These are phyloP conservation scores for Laetiporus sulphureus DNA, from an alignment of 1,284 basidiomycete species.

Conservation along the genomic window DNA sequence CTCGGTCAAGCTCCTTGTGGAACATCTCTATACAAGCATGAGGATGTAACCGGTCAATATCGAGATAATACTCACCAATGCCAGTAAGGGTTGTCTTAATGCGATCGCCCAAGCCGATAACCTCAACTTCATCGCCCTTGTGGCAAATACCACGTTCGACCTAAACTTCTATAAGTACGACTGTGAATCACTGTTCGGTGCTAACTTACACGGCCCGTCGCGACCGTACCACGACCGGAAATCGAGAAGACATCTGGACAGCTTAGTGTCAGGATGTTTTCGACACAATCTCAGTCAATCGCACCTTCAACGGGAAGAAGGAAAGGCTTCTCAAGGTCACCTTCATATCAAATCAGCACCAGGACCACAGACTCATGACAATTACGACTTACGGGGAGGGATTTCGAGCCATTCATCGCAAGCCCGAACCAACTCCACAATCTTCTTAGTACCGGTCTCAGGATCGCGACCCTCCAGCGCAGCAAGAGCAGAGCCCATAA, in stretches of 20 bases:
- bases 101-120: slow-evolving; percentile 80
- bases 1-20: slow-evolving; percentile 98
- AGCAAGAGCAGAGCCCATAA: slow-evolving; percentile 95
- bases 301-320: slow-evolving; percentile 88
- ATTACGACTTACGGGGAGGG: slow-evolving; percentile 65
- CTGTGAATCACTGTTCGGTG: background rate
- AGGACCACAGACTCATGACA: background rate
- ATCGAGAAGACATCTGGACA: slow-evolving; percentile 90
- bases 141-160: slow-evolving; percentile 91
- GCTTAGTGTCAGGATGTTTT: background rate
- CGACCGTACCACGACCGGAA: slow-evolving; percentile 97
- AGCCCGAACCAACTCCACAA: slow-evolving; percentile 80
- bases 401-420: slow-evolving; percentile 97
- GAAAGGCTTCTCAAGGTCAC: slow-evolving; percentile 98
- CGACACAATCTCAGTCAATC: slow-evolving; percentile 1
- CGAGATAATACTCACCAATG: slow-evolving; percentile 56
- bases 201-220: slow-evolving; percentile 76
- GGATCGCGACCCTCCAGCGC: slow-evolving; percentile 84
- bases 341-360: slow-evolving; percentile 29
- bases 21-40: slow-evolving; percentile 77
- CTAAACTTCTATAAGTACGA: slow-evolving; percentile 28
- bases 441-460: slow-evolving; percentile 79
- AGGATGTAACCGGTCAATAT: background rate
- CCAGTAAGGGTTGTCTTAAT: slow-evolving; percentile 96
- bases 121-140: slow-evolving; percentile 94